phyloP scores from a whole-genome alignment of 805 yeast genomes.

The Barnettozyma vustinii region DNA sequence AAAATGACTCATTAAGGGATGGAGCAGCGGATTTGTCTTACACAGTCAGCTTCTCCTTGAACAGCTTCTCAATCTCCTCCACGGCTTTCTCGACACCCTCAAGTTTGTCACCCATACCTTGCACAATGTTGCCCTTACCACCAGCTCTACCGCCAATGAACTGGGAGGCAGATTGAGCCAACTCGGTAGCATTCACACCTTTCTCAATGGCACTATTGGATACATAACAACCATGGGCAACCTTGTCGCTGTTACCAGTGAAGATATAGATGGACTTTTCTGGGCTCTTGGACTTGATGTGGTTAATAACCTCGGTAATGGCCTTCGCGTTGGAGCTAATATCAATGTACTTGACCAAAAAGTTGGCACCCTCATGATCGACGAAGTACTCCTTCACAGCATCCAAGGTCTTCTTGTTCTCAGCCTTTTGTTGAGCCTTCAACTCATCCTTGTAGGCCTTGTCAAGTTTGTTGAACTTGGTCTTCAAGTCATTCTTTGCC shows the following conservation, averaged over 20 bases:
- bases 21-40: slow-evolving; percentile 3
- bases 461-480: slow-evolving; percentile 70
- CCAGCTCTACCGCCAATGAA: slow-evolving; percentile 96
- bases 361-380: slow-evolving; percentile 45
- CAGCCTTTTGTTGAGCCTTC: slow-evolving; percentile 84
- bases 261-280: slow-evolving; percentile 74
- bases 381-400: slow-evolving; percentile 65
- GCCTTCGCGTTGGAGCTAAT: slow-evolving; percentile 88
- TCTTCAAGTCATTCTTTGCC: slow-evolving; percentile 70
- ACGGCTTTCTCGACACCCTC: slow-evolving; percentile 69
- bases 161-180: slow-evolving; percentile 65
- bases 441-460: slow-evolving; percentile 84
- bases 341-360: slow-evolving; percentile 60
- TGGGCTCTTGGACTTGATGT: slow-evolving; percentile 70
- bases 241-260: slow-evolving; percentile 67
- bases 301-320: slow-evolving; percentile 85
- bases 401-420: slow-evolving; percentile 74
- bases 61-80: slow-evolving; percentile 55
- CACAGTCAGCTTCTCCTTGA: slow-evolving; percentile 48
- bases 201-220: slow-evolving; percentile 62
- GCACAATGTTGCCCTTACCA: slow-evolving; percentile 94
- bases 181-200: slow-evolving; percentile 70
- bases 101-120: slow-evolving; percentile 91
- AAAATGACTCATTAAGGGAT: background rate
- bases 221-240: slow-evolving; percentile 94